Evolutionary conservation across 2,329 filamentous ascomycete genomes (phyloP).

Genomic region (Fusarium papillatum): DNA sequence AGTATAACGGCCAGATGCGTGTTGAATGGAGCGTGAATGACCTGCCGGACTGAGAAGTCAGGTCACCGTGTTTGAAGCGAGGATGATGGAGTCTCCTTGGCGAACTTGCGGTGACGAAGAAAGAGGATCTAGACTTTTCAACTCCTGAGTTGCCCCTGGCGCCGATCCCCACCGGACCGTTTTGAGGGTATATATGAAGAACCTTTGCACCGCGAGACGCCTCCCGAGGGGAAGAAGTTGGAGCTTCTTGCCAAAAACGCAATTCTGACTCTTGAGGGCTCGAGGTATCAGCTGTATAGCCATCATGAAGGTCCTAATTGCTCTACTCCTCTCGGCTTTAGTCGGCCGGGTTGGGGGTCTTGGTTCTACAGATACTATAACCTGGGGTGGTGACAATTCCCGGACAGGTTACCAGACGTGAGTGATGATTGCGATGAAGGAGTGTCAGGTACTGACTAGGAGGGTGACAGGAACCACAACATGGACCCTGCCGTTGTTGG

Average conservation of each 20-base stretch:
- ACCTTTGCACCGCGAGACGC: neutral
- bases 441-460: neutral
- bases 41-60: neutral
- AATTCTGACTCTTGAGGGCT: slow-evolving; percentile 13
- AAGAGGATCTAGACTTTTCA: slow-evolving; percentile 3
- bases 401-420: slow-evolving; percentile 67
- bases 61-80: neutral
- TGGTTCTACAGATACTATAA: slow-evolving; percentile 67
- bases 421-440: slow-evolving; percentile 26
- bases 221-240: neutral
- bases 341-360: slow-evolving; percentile 51
- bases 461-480: slow-evolving; percentile 64
- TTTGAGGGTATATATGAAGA: slow-evolving; percentile 25
- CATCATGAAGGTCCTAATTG: slow-evolving; percentile 43
- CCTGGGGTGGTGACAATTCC: slow-evolving; percentile 70
- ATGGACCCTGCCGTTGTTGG: slow-evolving; percentile 72
- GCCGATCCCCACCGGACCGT: neutral
- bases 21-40: neutral
- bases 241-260: slow-evolving; percentile 8
- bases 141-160: neutral
- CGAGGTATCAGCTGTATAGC: neutral
- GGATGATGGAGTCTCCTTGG: neutral
- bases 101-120: neutral
- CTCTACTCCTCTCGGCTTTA: slow-evolving; percentile 49
- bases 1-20: slow-evolving; percentile 26